Evolutionary conservation across 768 basidiomycete species (phyloP).

Genomic region (Macrolepiota dolichaula): DNA sequence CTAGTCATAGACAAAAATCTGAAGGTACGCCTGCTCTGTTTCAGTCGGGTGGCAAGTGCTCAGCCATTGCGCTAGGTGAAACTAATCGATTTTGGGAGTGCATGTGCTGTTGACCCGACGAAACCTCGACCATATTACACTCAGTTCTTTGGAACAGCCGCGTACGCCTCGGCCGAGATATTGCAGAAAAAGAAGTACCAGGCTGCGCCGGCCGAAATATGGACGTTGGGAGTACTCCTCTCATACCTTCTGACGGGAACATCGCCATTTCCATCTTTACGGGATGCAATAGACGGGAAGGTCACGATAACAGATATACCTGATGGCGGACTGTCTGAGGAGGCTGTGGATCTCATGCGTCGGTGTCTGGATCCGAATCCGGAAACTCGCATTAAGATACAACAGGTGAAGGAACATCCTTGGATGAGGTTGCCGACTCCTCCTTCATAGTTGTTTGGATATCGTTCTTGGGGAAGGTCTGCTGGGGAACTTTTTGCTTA

Average conservation of each 20-base stretch:
- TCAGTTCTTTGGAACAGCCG: conserved; percentile 90
- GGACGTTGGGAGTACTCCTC: conserved; percentile 93
- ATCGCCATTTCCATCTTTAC: conserved; percentile 88
- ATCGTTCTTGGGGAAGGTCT: neutral
- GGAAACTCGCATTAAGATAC: conserved; percentile 72
- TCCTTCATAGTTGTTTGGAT: neutral
- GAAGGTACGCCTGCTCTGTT: conserved; percentile 42
- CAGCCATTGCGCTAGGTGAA: conserved; percentile 59
- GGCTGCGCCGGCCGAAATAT: conserved; percentile 92
- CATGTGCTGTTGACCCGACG: conserved; percentile 66
- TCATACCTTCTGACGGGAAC: conserved; percentile 92
- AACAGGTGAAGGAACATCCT: conserved; percentile 76
- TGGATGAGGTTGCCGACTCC: conserved; percentile 51
- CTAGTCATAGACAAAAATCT: conserved; percentile 73
- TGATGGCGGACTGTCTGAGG: conserved; percentile 35
- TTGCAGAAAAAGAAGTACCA: conserved; percentile 85
- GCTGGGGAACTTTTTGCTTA: neutral
- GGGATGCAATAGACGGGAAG: conserved; percentile 68
- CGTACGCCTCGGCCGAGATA: conserved; percentile 95
- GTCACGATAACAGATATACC: conserved; percentile 48
- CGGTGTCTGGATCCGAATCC: conserved; percentile 87
- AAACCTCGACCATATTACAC: conserved; percentile 65
- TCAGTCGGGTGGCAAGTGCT: neutral
- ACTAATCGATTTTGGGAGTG: conserved; percentile 94
- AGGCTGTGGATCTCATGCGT: conserved; percentile 60